phyloP scores from a whole-genome alignment of 2,329 filamentous ascomycete species.

The Penicillium palitans region DNA sequence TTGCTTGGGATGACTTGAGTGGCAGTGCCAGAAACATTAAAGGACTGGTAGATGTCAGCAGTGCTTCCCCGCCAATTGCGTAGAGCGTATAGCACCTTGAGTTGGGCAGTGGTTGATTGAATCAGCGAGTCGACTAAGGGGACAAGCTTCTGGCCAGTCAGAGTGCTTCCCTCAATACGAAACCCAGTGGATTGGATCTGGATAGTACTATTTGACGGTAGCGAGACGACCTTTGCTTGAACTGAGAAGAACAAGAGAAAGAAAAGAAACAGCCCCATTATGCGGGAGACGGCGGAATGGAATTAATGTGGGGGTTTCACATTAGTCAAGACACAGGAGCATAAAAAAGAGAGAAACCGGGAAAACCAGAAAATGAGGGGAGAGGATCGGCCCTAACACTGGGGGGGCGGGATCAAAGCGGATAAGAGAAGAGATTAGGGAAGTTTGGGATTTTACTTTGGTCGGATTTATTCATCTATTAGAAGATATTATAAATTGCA shows the following conservation, averaged over 20 bases:
- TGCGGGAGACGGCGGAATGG: conserved; percentile 12
- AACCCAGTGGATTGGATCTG: conserved; percentile 25
- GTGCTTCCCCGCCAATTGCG: not conserved
- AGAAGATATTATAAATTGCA: not conserved
- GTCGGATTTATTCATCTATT: not conserved
- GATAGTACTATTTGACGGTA: conserved; percentile 34
- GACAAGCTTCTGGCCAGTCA: conserved; percentile 22
- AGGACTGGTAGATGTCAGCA: conserved; percentile 25
- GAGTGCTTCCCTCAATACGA: conserved; percentile 25
- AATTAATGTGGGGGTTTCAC: conserved; percentile 16
- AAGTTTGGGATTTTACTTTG: not conserved
- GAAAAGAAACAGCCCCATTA: conserved; percentile 18
- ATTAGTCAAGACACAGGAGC: conserved; percentile 20
- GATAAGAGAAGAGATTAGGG: conserved; percentile 14
- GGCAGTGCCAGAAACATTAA: conserved; percentile 30
- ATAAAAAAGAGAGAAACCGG: conserved; percentile 20
- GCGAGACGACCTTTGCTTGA: conserved; percentile 24
- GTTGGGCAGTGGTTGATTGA: conserved; percentile 18
- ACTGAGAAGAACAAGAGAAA: conserved; percentile 16
- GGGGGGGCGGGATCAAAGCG: conserved; percentile 21
- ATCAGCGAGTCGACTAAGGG: conserved; percentile 31
- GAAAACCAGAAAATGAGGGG: conserved; percentile 27
- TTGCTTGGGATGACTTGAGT: conserved; percentile 33
- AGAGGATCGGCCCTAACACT: conserved; percentile 20
- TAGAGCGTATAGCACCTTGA: conserved; percentile 21